phyloP scores from a whole-genome alignment of 2,329 filamentous ascomycete species.

The Drechmeria coniospora region DNA sequence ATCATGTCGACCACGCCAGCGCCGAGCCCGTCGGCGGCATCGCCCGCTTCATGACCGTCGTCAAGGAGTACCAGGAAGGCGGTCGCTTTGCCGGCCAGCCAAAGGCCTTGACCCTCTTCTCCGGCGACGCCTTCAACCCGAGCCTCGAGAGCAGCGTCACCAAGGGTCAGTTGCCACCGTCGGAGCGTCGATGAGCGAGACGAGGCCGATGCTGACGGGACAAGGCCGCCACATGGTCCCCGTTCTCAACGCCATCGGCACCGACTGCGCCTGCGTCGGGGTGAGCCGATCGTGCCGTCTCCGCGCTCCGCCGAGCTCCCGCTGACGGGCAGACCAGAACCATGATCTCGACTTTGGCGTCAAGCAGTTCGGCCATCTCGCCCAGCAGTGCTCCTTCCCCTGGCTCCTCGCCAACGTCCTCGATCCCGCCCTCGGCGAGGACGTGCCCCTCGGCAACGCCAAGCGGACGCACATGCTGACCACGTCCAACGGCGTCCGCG shows the following conservation, averaged over 20 bases:
- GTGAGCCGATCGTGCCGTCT: slow-evolving; percentile 29
- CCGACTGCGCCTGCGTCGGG: slow-evolving; percentile 68
- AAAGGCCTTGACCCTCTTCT: slow-evolving; percentile 64
- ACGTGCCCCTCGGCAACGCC: slow-evolving; percentile 61
- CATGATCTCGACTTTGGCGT: slow-evolving; percentile 90
- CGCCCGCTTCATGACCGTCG: slow-evolving; percentile 63
- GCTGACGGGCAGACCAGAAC: slow-evolving; percentile 38
- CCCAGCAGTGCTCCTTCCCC: slow-evolving; percentile 64
- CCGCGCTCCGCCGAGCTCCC: background rate
- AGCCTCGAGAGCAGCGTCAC: slow-evolving; percentile 79
- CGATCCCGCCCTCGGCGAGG: slow-evolving; percentile 64
- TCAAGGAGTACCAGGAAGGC: slow-evolving; percentile 56
- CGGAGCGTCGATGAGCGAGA: background rate
- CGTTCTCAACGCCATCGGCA: slow-evolving; percentile 62
- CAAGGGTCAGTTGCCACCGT: slow-evolving; percentile 41
- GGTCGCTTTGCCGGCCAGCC: slow-evolving; percentile 47
- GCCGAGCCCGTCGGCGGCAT: slow-evolving; percentile 73
- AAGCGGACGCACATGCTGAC: slow-evolving; percentile 63
- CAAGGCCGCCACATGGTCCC: slow-evolving; percentile 73
- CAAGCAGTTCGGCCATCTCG: slow-evolving; percentile 58
- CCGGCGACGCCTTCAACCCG: slow-evolving; percentile 84
- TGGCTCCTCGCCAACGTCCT: slow-evolving; percentile 84
- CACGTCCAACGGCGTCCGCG: slow-evolving; percentile 68
- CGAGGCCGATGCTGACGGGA: background rate
- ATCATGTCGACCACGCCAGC: slow-evolving; percentile 64